Evolutionary conservation across 2,329 filamentous ascomycete genomes (phyloP).

Genomic region (Chrysosporium keratinophilum): DNA sequence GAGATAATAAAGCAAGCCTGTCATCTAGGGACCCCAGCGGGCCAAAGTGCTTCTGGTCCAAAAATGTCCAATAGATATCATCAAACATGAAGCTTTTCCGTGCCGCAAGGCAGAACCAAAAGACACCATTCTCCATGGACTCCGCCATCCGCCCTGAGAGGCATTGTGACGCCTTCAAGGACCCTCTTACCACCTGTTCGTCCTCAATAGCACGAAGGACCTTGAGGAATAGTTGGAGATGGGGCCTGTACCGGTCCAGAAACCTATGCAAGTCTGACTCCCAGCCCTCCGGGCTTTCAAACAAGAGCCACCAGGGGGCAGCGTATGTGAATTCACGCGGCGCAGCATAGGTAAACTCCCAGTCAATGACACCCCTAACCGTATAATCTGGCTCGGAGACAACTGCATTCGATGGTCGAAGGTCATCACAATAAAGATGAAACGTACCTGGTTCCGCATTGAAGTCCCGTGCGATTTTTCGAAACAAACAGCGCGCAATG

Average conservation of each 20-base stretch:
- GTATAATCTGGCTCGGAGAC: slow-evolving; percentile 16
- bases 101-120: slow-evolving; percentile 23
- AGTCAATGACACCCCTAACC: slow-evolving; percentile 20
- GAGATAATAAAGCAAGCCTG: background rate
- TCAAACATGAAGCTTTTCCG: slow-evolving; percentile 22
- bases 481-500: slow-evolving; percentile 36
- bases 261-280: slow-evolving; percentile 20
- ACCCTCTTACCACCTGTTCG: slow-evolving; percentile 8
- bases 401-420: slow-evolving; percentile 23
- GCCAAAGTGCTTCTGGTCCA: slow-evolving; percentile 19
- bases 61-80: slow-evolving; percentile 22
- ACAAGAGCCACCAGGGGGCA: slow-evolving; percentile 22
- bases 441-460: slow-evolving; percentile 17
- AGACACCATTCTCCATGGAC: slow-evolving; percentile 20
- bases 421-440: slow-evolving; percentile 22
- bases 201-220: slow-evolving; percentile 16
- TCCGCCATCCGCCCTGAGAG: slow-evolving; percentile 21
- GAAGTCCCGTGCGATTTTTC: slow-evolving; percentile 23
- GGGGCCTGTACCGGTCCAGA: slow-evolving; percentile 16
- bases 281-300: slow-evolving; percentile 18
- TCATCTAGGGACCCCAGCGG: slow-evolving; percentile 18
- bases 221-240: slow-evolving; percentile 21
- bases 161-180: slow-evolving; percentile 13
- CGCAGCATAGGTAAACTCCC: slow-evolving; percentile 22
- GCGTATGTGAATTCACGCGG: slow-evolving; percentile 18